Percentiles rank a stretch among this genome's conserved stretches.
Evolutionary conservation across 2,329 filamentous ascomycete species (phyloP).

Genomic region (Colletotrichum sidae): DNA sequence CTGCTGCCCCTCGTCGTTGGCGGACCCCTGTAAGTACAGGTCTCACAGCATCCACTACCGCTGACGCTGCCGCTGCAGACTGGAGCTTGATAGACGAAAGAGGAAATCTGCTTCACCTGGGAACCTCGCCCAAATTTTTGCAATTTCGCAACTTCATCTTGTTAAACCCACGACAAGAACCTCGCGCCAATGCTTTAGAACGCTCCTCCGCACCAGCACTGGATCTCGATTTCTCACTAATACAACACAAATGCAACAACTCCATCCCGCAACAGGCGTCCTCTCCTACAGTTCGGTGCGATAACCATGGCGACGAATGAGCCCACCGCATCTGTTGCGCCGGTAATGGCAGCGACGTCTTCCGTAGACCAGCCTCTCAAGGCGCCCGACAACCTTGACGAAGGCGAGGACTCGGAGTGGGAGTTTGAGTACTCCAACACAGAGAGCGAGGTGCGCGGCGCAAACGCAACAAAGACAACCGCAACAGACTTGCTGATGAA

Average conservation of each 20-base stretch:
- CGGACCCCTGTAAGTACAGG: background rate
- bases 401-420: constrained; percentile 70
- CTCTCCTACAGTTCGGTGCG: constrained; percentile 2
- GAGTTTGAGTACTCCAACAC: constrained; percentile 75
- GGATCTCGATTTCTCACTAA: too few relatives aligned
- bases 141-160: background rate
- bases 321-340: constrained; percentile 18
- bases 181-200: constrained; percentile 1
- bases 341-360: constrained; percentile 18
- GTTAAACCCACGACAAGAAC: background rate
- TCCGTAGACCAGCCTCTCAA: constrained; percentile 11
- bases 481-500: constrained; percentile 3
- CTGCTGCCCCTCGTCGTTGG: constrained; percentile 35
- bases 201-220: background rate
- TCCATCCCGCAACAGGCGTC: background rate
- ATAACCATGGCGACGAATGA: constrained; percentile 28
- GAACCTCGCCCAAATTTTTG: constrained; percentile 7
- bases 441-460: constrained; percentile 65
- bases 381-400: constrained; percentile 34
- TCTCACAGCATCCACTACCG: background rate
- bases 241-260: constrained; percentile 2
- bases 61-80: background rate
- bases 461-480: background rate
- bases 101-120: constrained; percentile 18
- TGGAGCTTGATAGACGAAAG: constrained; percentile 6